Conservation (phyloP, 2,329 filamentous ascomycete species). For the Drechslera avenae region DNA sequence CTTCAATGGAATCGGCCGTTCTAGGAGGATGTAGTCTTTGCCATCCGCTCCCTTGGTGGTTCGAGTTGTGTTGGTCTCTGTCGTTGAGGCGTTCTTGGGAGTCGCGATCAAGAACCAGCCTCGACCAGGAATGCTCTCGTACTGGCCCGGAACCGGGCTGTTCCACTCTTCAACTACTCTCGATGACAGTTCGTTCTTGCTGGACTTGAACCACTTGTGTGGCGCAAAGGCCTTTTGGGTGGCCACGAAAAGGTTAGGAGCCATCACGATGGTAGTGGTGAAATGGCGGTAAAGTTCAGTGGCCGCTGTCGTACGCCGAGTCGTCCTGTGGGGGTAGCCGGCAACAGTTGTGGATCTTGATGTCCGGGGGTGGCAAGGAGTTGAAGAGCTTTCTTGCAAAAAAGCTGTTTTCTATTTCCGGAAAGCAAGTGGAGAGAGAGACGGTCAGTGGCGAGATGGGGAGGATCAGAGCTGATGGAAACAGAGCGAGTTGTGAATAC, state of each 20-base stretch:
- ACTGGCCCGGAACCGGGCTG: conserved; percentile 55
- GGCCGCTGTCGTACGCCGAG: conserved; percentile 11
- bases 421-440: conserved; percentile 2
- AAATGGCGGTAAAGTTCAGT: conserved; percentile 3
- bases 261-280: conserved; percentile 45
- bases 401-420: background rate
- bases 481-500: conserved; percentile 18
- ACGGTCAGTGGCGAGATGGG: background rate
- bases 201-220: conserved; percentile 55
- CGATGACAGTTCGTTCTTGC: conserved; percentile 47
- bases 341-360: conserved; percentile 8
- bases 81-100: conserved; percentile 39
- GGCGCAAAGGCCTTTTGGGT: conserved; percentile 56
- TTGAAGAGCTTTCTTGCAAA: background rate
- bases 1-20: conserved; percentile 46
- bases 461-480: conserved; percentile 6
- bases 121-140: conserved; percentile 56
- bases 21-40: conserved; percentile 35
- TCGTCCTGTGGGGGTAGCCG: conserved; percentile 10
- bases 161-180: conserved; percentile 55
- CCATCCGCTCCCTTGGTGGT: conserved; percentile 10
- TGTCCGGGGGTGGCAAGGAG: conserved; percentile 9
- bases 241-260: conserved; percentile 58
- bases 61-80: conserved; percentile 28
- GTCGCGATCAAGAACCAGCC: conserved; percentile 57